Conservation (phyloP, 805 yeast species). For the Yamadazyma ubonensis region DNA sequence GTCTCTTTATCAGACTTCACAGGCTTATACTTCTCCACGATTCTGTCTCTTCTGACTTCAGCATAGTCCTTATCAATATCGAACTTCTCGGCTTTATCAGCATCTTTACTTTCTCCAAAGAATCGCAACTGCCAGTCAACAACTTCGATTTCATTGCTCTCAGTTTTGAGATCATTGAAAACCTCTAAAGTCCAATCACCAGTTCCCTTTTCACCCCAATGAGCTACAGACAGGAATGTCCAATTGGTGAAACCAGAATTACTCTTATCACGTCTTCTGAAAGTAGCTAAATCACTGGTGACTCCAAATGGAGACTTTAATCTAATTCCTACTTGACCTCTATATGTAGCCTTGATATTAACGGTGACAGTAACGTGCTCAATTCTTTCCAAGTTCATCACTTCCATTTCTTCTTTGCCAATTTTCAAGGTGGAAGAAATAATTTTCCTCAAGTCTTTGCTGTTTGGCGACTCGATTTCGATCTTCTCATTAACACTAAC, state of each 20-base stretch:
- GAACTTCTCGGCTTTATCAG: slow-evolving; percentile 56
- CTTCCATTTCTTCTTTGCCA: slow-evolving; percentile 45
- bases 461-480: slow-evolving; percentile 11
- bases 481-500: slow-evolving; percentile 29
- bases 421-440: slow-evolving; percentile 40
- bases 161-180: slow-evolving; percentile 34
- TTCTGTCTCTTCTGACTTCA: slow-evolving; percentile 31
- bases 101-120: slow-evolving; percentile 78
- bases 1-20: slow-evolving; percentile 13
- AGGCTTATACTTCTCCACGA: slow-evolving; percentile 14
- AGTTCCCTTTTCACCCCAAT: slow-evolving; percentile 83
- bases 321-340: slow-evolving; percentile 70
- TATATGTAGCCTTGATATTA: slow-evolving; percentile 56
- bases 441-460: slow-evolving; percentile 14
- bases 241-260: slow-evolving; percentile 67
- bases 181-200: slow-evolving; percentile 86
- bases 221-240: slow-evolving; percentile 97
- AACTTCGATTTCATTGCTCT: slow-evolving; percentile 38
- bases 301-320: slow-evolving; percentile 77
- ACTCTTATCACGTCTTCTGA: slow-evolving; percentile 58
- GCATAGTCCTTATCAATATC: slow-evolving; percentile 51
- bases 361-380: slow-evolving; percentile 89
- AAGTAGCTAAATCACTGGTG: slow-evolving; percentile 68
- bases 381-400: slow-evolving; percentile 62
- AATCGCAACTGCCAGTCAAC: slow-evolving; percentile 73